phyloP scores from a whole-genome alignment of 306 rosid species.

The Leucaena leucocephala region DNA sequence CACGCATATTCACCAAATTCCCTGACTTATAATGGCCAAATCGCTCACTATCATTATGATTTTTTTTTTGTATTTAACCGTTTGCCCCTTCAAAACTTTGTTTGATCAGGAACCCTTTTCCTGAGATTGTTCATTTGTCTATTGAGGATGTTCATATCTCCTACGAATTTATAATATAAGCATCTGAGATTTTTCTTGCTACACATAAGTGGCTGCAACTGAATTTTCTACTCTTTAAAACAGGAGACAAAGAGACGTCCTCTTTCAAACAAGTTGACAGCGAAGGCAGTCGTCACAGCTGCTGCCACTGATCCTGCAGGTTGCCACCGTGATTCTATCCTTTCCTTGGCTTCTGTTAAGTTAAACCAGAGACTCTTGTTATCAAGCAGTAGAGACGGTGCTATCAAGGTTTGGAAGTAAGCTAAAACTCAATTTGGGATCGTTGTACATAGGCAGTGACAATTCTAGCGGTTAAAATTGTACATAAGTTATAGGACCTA shows the following conservation, averaged over 20 bases:
- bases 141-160: neutral
- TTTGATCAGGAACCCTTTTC: neutral
- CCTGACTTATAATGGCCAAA: constrained; percentile 1
- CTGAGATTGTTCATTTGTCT: neutral
- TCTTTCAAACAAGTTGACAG: constrained; percentile 61
- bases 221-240: constrained; percentile 31
- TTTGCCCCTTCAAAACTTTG: constrained; percentile 22
- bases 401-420: constrained; percentile 91
- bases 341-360: constrained; percentile 90
- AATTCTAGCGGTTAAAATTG: constrained; percentile 46
- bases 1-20: neutral
- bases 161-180: constrained; percentile 1
- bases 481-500: constrained; percentile 41
- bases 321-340: constrained; percentile 85
- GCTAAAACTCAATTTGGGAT: constrained; percentile 16
- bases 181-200: neutral
- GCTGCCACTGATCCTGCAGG: constrained; percentile 96
- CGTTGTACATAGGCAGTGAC: constrained; percentile 58
- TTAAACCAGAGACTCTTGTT: constrained; percentile 83
- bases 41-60: neutral
- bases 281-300: constrained; percentile 82
- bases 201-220: constrained; percentile 24
- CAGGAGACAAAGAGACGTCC: constrained; percentile 92
- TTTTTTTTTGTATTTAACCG: neutral
- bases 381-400: constrained; percentile 94